Evolutionary conservation across 2,329 filamentous ascomycete genomes (phyloP).

Genomic region (Fusarium kyushuense): DNA sequence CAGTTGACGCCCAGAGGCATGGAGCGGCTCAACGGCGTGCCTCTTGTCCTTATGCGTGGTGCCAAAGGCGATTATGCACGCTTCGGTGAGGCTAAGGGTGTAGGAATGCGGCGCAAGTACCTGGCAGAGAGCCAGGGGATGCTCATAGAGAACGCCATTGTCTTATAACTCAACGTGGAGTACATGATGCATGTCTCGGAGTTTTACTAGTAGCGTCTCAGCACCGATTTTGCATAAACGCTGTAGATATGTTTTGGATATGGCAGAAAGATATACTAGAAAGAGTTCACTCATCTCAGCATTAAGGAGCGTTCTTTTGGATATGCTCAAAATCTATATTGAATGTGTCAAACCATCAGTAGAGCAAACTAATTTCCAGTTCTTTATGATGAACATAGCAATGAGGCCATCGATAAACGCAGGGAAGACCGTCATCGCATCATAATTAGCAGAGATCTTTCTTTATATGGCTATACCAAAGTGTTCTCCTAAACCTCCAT

Average conservation of each 20-base stretch:
- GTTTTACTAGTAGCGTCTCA: constrained; percentile 33
- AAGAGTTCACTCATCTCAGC: not conserved
- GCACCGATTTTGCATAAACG: constrained; percentile 8
- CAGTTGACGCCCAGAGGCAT: constrained; percentile 80
- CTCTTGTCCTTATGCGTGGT: constrained; percentile 85
- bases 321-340: not conserved
- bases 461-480: constrained; percentile 45
- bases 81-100: constrained; percentile 70
- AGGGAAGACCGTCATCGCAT: constrained; percentile 17
- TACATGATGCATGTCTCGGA: constrained; percentile 41
- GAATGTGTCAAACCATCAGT: not conserved
- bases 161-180: constrained; percentile 55
- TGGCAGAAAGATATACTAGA: not conserved
- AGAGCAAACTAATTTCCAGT: not conserved
- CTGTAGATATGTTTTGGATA: not conserved
- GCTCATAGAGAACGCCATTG: constrained; percentile 81
- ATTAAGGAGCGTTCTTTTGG: not conserved
- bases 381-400: not conserved
- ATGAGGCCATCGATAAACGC: not conserved
- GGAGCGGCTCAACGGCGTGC: constrained; percentile 76
- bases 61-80: constrained; percentile 70
- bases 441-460: constrained; percentile 44
- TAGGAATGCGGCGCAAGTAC: constrained; percentile 84
- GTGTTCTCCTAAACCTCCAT: constrained; percentile 38
- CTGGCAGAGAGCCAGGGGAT: constrained; percentile 84